Evolutionary conservation across 352 stramenopile genomes (phyloP).

Genomic region (Phytophthora ramorum): DNA sequence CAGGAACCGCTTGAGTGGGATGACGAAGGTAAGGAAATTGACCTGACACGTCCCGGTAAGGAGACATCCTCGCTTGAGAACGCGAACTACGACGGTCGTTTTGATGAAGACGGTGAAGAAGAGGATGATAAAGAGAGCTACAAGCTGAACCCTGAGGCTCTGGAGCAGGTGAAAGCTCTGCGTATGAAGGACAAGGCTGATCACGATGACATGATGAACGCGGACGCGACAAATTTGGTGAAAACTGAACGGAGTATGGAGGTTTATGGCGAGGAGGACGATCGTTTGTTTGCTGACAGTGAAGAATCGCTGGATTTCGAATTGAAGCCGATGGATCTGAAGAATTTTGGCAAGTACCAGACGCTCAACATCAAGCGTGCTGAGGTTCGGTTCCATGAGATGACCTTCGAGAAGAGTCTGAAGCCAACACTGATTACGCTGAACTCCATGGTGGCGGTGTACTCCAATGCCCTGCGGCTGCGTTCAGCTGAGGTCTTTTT

Average conservation of each 20-base stretch:
- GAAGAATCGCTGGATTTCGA: conserved; percentile 58
- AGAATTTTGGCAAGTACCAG: conserved; percentile 77
- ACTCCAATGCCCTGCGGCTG: conserved; percentile 78
- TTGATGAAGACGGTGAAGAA: conserved; percentile 65
- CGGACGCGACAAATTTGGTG: conserved; percentile 37
- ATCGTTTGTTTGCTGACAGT: conserved; percentile 41
- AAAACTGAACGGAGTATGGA: conserved; percentile 42
- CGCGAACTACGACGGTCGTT: conserved; percentile 70
- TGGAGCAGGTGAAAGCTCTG: conserved; percentile 43
- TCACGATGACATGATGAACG: conserved; percentile 44
- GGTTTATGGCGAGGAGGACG: conserved; percentile 43
- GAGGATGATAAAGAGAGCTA: conserved; percentile 56
- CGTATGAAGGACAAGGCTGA: conserved; percentile 39
- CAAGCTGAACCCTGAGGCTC: conserved; percentile 49
- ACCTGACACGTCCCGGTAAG: conserved; percentile 72
- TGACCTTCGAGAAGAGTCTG: conserved; percentile 53
- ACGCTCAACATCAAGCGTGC: conserved; percentile 72
- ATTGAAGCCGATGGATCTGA: conserved; percentile 60
- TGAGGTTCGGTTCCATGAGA: conserved; percentile 68
- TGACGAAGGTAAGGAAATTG: conserved; percentile 74
- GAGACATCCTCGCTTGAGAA: conserved; percentile 67
- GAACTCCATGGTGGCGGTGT: conserved; percentile 82
- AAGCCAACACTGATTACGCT: conserved; percentile 61
- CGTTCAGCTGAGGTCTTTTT: conserved; percentile 60
- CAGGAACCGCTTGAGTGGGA: conserved; percentile 78